Base-by-base conservation (phyloP, 106 monocot species). In the Dendrobium nobile region DNA sequence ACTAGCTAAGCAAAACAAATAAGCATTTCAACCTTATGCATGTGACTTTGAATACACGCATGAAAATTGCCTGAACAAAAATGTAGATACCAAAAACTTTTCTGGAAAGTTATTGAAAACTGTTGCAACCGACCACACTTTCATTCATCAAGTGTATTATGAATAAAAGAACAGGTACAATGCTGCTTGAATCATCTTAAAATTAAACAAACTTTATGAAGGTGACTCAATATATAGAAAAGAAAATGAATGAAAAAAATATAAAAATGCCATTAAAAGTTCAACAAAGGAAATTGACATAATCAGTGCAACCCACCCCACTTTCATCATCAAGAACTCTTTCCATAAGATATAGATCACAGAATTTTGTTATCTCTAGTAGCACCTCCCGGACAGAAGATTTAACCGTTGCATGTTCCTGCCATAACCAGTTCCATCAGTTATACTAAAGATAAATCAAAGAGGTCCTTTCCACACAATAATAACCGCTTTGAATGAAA, bases 341-440 rank as follows among this genome's bases (percentile, higher is more conserved):
- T 79, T 91, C 91, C 91, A 91, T 91, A 61, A 91, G 86, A 88
- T 91, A 91, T 54, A 91, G 83, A 79, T 91, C 88, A 72, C 91
- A 91, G 74, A 87, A 88, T 42, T 91, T 88, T 61, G 88, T 48
- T 19, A 91, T 87, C 80, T 91, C 88, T 51, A 85, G 75, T 6
- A 91, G 88, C 54, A 91, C 82, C 76, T 91, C 91, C 58, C 82
- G 80, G 44, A 84, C 91, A 64, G 86, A 82, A 56, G 91, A 84
- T 64, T 82, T 91, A 56, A 91, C 86, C 68, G 84, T 91, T 80
- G 79, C 91, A 78, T 86, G 82, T 45, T 87, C 86, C 91, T 91
- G 88, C 75, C 45, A 78, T 11, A 44, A 11, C 27, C 72, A 33
- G 54, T 13, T 33, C 27, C 33, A 10, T 70, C 7, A 4, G 1